Evolutionary conservation across 1,284 basidiomycete genomes (phyloP).

Genomic region (Violaceomyces palustris): DNA sequence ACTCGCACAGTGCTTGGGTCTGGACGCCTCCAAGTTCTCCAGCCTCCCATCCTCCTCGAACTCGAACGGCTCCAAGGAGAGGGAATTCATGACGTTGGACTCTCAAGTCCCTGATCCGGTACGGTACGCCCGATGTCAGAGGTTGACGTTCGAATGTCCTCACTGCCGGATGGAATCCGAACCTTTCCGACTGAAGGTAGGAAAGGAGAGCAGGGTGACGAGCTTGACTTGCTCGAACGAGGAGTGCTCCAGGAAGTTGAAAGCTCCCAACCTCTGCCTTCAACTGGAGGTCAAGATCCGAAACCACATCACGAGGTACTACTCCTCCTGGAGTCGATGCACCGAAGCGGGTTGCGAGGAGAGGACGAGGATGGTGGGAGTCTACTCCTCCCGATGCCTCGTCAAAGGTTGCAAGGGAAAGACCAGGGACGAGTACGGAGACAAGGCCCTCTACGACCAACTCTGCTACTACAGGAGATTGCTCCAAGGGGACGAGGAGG

Average conservation of each 20-base stretch:
- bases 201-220: no score
- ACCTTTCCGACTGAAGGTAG: no score
- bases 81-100: constrained; percentile 74
- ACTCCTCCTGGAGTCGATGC: constrained; percentile 82
- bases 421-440: constrained; percentile 26
- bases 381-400: constrained; percentile 66
- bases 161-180: no score
- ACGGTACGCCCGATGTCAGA: constrained; percentile 58
- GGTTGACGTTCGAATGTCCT: constrained; percentile 32
- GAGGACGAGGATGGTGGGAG: constrained; percentile 81
- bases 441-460: constrained; percentile 50
- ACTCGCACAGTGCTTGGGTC: constrained; percentile 87
- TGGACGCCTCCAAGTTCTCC: constrained; percentile 76
- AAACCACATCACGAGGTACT: constrained; percentile 71
- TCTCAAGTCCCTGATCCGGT: constrained; percentile 84
- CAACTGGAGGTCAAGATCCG: constrained; percentile 86
- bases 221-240: constrained; percentile 59
- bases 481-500: no score
- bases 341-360: constrained; percentile 77
- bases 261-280: constrained; percentile 64
- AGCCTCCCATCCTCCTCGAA: constrained; percentile 4
- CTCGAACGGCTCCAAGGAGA: constrained; percentile 49
- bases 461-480: constrained; percentile 43
- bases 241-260: constrained; percentile 61
- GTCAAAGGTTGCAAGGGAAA: constrained; percentile 37